Evolutionary conservation across 176 grass and related monocot species (phyloP).

Genomic region (Triticum urartu): DNA sequence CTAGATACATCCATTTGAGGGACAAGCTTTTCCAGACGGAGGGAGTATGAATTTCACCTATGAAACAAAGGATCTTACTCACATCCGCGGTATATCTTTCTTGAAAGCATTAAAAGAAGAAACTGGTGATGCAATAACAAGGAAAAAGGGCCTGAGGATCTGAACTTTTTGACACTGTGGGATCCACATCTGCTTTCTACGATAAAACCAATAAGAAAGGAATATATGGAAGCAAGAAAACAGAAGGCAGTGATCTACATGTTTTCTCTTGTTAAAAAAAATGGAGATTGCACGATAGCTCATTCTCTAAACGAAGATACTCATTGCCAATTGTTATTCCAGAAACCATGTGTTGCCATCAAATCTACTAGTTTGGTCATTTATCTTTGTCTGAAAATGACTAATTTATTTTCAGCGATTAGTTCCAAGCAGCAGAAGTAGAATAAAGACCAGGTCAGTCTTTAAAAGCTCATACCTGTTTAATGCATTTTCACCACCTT

Average conservation of each 20-base stretch:
- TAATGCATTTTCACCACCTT: not conserved
- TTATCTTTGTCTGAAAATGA: conserved; percentile 23
- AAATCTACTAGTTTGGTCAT: conserved; percentile 19
- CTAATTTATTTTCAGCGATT: conserved; percentile 11
- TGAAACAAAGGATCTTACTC: not conserved
- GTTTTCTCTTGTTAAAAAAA: not conserved
- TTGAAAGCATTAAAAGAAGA: conserved; percentile 1
- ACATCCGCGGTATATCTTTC: not conserved
- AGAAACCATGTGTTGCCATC: conserved; percentile 9
- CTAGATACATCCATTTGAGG: too few relatives aligned
- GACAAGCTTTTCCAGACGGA: too few relatives aligned
- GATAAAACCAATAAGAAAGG: conserved; percentile 8
- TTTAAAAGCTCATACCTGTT: not conserved
- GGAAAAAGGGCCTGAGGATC: not conserved
- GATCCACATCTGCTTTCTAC: conserved; percentile 4
- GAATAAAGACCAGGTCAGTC: not conserved
- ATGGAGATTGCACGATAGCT: not conserved
- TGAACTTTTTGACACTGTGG: not conserved
- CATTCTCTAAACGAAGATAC: conserved; percentile 17
- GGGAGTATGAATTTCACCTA: not conserved
- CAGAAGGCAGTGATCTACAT: not conserved
- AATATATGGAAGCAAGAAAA: not conserved
- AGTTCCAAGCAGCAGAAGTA: conserved; percentile 11
- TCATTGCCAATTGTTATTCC: not conserved
- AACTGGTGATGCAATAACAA: not conserved